Evolutionary conservation across 2,329 filamentous ascomycete genomes (phyloP).

Genomic region (Fusarium globosum): DNA sequence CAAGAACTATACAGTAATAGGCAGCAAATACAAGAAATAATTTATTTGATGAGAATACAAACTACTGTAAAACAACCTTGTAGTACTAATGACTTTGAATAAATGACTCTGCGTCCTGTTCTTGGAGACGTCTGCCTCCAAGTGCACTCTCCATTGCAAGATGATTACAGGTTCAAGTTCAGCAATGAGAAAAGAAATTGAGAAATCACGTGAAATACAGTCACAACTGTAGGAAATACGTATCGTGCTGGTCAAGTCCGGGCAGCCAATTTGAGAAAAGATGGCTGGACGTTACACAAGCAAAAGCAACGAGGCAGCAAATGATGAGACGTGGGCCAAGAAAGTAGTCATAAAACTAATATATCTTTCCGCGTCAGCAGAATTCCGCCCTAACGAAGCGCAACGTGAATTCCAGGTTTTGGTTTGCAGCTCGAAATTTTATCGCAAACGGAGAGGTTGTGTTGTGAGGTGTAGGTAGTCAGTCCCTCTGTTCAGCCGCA

Average conservation of each 20-base stretch:
- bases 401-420: not conserved
- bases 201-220: not conserved
- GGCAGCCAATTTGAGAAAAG: no score
- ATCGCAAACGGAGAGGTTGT: not conserved
- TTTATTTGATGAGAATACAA: no score
- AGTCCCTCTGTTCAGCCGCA: not conserved
- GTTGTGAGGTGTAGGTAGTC: not conserved
- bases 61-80: no score
- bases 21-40: no score
- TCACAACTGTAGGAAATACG: not conserved
- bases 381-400: not conserved
- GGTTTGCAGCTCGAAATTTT: not conserved
- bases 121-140: not conserved
- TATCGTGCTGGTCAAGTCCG: not conserved
- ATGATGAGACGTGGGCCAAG: not conserved
- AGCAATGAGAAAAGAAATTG: not conserved
- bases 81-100: fast-evolving
- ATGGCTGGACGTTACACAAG: not conserved
- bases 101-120: not conserved
- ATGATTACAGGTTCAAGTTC: not conserved
- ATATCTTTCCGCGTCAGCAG: not conserved
- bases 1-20: no score
- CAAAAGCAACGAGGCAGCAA: not conserved
- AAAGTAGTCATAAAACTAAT: not conserved
- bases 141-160: not conserved